Evolutionary conservation across 306 rosid genomes (phyloP).

Genomic region (Senna tora): DNA sequence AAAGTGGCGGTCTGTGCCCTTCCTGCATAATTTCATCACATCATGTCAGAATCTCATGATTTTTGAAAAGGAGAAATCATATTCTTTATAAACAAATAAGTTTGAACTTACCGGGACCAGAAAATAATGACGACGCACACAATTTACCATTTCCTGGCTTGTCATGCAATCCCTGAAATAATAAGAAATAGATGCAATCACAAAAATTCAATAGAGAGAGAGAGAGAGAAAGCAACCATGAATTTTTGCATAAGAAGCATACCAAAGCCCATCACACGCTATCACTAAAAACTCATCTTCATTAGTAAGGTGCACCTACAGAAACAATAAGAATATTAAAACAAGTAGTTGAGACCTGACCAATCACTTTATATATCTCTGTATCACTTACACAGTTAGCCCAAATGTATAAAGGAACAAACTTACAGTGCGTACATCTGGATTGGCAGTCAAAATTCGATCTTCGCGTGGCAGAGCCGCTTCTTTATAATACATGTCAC

Average conservation of each 20-base stretch:
- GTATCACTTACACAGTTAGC: constrained; percentile 20
- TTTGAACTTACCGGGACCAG: constrained; percentile 56
- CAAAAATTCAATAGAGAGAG: background rate
- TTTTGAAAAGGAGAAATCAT: too few relatives aligned
- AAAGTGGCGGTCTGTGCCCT: too few relatives aligned
- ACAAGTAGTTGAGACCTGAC: constrained; percentile 18
- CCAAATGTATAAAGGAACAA: constrained; percentile 31
- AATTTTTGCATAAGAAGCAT: constrained; percentile 35
- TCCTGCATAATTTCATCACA: too few relatives aligned
- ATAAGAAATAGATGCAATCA: constrained; percentile 37
- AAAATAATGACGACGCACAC: constrained; percentile 75
- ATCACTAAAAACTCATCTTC: constrained; percentile 77
- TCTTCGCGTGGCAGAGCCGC: too few relatives aligned
- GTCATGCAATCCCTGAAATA: constrained; percentile 95
- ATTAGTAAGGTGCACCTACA: constrained; percentile 85
- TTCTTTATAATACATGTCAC: too few relatives aligned
- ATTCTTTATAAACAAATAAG: constrained; percentile 12
- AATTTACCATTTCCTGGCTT: constrained; percentile 91
- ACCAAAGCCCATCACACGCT: constrained; percentile 96
- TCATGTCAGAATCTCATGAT: too few relatives aligned
- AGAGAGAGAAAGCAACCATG: background rate
- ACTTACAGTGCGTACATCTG: constrained; percentile 89
- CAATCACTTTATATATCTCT: constrained; percentile 18
- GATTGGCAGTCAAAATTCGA: constrained; percentile 88
- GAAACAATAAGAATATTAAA: constrained; percentile 4